Conservation (phyloP, 495 filamentous ascomycete species). For the Neurospora africana region DNA sequence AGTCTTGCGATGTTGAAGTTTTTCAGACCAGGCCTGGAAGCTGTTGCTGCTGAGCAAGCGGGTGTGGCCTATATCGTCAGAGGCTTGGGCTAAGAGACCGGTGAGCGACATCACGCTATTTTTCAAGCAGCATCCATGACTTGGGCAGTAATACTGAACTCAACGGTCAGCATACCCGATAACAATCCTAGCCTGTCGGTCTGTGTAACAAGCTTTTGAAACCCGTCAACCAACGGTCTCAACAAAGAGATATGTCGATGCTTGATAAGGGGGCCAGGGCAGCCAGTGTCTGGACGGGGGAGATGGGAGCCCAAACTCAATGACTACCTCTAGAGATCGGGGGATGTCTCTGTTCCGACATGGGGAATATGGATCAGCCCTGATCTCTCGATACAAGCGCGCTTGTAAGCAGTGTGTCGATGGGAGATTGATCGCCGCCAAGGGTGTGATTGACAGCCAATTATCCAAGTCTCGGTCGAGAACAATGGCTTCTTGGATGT, state of each 20-base stretch:
- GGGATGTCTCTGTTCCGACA: not conserved
- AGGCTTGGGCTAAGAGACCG: not conserved
- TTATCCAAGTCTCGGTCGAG: not conserved
- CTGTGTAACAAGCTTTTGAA: not conserved
- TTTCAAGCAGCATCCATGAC: not conserved
- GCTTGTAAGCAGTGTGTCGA: constrained; percentile 3
- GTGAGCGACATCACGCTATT: not conserved
- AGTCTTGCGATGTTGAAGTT: constrained; percentile 3
- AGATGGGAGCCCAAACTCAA: not conserved
- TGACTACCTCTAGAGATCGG: not conserved
- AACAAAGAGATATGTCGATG: not conserved
- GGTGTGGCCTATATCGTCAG: not conserved
- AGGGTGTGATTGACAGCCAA: not conserved
- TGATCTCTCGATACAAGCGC: not conserved
- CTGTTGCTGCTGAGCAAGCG: not conserved
- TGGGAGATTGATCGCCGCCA: constrained; percentile 14
- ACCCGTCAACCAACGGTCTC: not conserved
- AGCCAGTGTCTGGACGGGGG: not conserved
- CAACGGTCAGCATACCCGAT: not conserved
- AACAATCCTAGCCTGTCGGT: not conserved
- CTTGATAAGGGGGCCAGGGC: not conserved
- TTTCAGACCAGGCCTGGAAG: not conserved
- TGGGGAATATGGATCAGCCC: not conserved
- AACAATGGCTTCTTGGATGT: not conserved
- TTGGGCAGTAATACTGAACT: not conserved